Percentiles rank a stretch among this genome's conserved stretches.
phyloP scores from a whole-genome alignment of 2,329 filamentous ascomycete genomes.

The Phialocephala sp. region DNA sequence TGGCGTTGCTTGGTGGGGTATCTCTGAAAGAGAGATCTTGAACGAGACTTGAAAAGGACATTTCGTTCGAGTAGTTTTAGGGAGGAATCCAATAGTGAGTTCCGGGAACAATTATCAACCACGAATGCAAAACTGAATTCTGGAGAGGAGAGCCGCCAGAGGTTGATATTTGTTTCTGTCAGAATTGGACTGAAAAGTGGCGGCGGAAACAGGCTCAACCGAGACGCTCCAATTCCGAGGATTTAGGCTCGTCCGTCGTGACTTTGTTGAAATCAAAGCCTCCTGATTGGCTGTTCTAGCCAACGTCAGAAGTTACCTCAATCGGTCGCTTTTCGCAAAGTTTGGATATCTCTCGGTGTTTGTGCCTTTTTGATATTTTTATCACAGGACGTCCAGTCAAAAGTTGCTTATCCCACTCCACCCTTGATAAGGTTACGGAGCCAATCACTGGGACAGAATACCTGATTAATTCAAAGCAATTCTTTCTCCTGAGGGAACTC shows the following conservation, averaged over 20 bases:
- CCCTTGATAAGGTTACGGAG: not conserved
- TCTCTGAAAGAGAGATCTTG: constrained; percentile 68
- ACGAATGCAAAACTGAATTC: not conserved
- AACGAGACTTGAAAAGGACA: constrained; percentile 73
- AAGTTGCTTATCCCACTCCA: constrained; percentile 1
- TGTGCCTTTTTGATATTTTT: not conserved
- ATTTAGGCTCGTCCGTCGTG: constrained; percentile 1
- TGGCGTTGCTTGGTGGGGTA: constrained; percentile 46
- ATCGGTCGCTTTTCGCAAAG: not conserved
- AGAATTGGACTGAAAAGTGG: not conserved
- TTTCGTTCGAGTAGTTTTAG: constrained; percentile 40
- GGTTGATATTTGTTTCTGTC: constrained; percentile 1
- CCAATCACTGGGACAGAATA: not conserved
- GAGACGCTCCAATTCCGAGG: constrained; percentile 1
- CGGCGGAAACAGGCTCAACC: not conserved
- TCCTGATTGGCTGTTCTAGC: not conserved
- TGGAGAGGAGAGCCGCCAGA: constrained; percentile 9
- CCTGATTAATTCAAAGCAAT: not conserved
- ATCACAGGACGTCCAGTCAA: constrained; percentile 1
- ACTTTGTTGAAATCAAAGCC: not conserved
- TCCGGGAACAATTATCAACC: not conserved
- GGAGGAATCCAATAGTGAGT: constrained; percentile 1
- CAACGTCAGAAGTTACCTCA: not conserved
- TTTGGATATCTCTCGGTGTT: not conserved
- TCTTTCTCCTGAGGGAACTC: no score